Base-by-base conservation (phyloP, 176 grass and related monocot species). In the Triticum urartu region DNA sequence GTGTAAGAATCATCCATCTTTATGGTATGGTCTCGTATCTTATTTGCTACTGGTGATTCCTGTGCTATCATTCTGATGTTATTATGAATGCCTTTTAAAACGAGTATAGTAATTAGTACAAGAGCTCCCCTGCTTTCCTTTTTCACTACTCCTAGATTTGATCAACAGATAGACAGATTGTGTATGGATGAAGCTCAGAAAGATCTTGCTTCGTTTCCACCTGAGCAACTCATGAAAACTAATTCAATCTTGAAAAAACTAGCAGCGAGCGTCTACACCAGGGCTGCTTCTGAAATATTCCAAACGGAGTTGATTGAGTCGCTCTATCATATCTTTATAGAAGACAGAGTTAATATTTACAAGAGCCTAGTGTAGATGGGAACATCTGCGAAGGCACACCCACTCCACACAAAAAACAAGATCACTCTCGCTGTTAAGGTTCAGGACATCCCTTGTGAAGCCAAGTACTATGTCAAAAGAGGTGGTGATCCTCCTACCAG, bases 251-350 rank as follows among this genome's bases (percentile, higher is more conserved):
- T 98, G 54, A 91, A 95, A 86, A 98, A 98, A 92, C 96, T 95
- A 89, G 93, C 91, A 1, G 87, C 48, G 15, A 68, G 79, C 81
- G 90, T 94, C 43, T 95, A 94, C 86, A 94, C 96, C 12, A 90
- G 58, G 81, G 81, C 78, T 73, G 91, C 66, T 22, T 95, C 94
- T 86, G 93, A 91, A 73, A 86, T 84, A 36, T 95, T 95, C 86
- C 96, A 94, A 86, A 39, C 30, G 39, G 91, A 95, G 76, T 40
- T 95, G 93, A 98, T 47, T 95, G 91, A 98, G 79, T 89, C 93
- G 36, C 77, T 91, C n/a, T 30, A 30, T 2, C 28, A 30, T 30
- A 30, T 30, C 28, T 30, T 30, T 30, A 30, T 30, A 30, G 28
- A 30, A 30, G 28, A 30, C 28, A 30, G 28, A 30, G 28, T 30